Evolutionary conservation across 2,329 filamentous ascomycete genomes (phyloP).

Genomic region (Neopestalotiopsis rosae): DNA sequence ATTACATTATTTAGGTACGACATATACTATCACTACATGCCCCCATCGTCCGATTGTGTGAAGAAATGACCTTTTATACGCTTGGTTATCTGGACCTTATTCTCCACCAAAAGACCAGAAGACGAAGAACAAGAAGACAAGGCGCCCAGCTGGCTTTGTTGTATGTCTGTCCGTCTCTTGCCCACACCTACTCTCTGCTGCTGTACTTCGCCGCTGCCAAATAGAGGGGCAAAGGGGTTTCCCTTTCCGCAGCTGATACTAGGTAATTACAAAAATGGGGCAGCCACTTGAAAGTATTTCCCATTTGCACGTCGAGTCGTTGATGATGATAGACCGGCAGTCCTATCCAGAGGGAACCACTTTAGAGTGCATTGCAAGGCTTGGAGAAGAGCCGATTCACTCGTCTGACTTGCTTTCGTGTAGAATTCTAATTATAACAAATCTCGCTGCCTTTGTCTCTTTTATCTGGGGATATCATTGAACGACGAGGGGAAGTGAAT

Average conservation of each 20-base stretch:
- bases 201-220: neutral
- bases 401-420: neutral
- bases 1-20: neutral
- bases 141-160: neutral
- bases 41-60: too few species aligned
- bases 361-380: neutral
- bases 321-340: constrained; percentile 1
- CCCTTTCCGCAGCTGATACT: neutral
- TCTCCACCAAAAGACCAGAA: too few species aligned
- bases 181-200: neutral
- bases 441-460: neutral
- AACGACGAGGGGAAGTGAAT: neutral
- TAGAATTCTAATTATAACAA: neutral
- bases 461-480: neutral
- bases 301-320: neutral
- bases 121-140: neutral
- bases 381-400: neutral
- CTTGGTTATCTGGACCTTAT: too few species aligned
- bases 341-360: neutral
- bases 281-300: neutral
- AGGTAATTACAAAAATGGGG: neutral
- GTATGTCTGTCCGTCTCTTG: neutral
- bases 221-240: constrained; percentile 1
- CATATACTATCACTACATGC: too few species aligned
- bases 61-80: too few species aligned